Evolutionary conservation across 176 grass and related monocot genomes (phyloP), one percentile per base, ranked within the genome.

Genomic region (Raddia guianensis): DNA sequence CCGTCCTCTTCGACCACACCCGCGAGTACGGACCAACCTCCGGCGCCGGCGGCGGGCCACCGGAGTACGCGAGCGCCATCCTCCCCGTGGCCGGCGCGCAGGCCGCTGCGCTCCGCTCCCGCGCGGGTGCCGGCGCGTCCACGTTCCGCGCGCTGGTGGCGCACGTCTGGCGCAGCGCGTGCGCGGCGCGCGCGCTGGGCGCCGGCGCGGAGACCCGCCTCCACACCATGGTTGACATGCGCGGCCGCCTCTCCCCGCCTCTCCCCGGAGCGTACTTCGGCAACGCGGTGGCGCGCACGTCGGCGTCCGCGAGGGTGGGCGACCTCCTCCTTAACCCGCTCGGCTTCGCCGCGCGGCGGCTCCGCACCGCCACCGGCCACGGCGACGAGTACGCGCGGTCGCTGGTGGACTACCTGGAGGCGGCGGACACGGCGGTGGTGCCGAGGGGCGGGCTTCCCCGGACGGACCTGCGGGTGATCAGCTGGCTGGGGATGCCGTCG

Each of bases 401-500:
- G 37, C 2, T 86, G 45, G 40, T 89, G 33, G 90, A 92, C 54
- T 72, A 80, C 72, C 72, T 91, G 42, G 89, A 91, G 80, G 9
- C 27, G 49, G 55, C 14, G 61, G 86, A 76, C 52, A 14, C 12
- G 78, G 54, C 12, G 12, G 32, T 16, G 53, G 5, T 85, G 2
- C 80, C 49, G 33, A 16, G 86, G 11, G 14, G 82, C 8, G 80
- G 83, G 8, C 52, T 86, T 3, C 43, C 49, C 6, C 21, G 40
- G 3, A 66, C 80, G 48, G 83, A 92, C 83, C 56, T 92, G 50
- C 74, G 83, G 3, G 86, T 86, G 32, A 84, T 89, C 66, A 92
- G 89, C 72, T 91, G 89, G 90, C 68, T 79, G 32, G 82, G 73
- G 74, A 83, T 92, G 86, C 83, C 89, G 56, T 50, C 74, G 52